Evolutionary conservation across 2,329 filamentous ascomycete genomes (phyloP).

Genomic region (Colletotrichum falcatum): DNA sequence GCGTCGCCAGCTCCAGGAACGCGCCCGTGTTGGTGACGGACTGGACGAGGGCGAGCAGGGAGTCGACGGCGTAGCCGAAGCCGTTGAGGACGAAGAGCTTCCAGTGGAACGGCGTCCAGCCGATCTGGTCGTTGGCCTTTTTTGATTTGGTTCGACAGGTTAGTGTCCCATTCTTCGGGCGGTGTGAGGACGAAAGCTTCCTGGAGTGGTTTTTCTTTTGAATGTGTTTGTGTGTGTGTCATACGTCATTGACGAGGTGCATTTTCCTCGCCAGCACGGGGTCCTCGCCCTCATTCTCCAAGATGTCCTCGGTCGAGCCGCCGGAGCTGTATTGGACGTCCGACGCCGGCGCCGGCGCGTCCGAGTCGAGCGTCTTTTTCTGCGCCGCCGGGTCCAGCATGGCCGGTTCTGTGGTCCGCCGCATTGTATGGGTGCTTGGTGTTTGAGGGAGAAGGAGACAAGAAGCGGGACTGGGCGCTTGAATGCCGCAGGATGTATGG

Average conservation of each 20-base stretch:
- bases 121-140: constrained; percentile 67
- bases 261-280: constrained; percentile 74
- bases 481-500: not conserved
- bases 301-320: constrained; percentile 59
- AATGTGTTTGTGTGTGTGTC: too few species aligned
- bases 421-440: constrained; percentile 1
- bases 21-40: constrained; percentile 59
- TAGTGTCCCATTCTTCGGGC: too few species aligned
- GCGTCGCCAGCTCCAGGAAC: constrained; percentile 46
- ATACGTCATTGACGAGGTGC: constrained; percentile 75
- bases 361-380: constrained; percentile 26
- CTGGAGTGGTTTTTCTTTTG: not conserved
- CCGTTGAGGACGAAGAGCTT: constrained; percentile 73
- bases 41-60: constrained; percentile 65
- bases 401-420: not conserved
- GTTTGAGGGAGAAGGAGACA: not conserved
- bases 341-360: constrained; percentile 13
- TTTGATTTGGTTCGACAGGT: constrained; percentile 28
- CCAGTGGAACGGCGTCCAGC: constrained; percentile 69
- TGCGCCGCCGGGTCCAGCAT: constrained; percentile 24
- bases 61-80: constrained; percentile 66
- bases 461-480: too few species aligned
- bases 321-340: constrained; percentile 21
- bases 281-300: constrained; percentile 69
- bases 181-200: not conserved